phyloP scores from a whole-genome alignment of 176 grass and related monocot genomes.

The Lolium multiflorum region DNA sequence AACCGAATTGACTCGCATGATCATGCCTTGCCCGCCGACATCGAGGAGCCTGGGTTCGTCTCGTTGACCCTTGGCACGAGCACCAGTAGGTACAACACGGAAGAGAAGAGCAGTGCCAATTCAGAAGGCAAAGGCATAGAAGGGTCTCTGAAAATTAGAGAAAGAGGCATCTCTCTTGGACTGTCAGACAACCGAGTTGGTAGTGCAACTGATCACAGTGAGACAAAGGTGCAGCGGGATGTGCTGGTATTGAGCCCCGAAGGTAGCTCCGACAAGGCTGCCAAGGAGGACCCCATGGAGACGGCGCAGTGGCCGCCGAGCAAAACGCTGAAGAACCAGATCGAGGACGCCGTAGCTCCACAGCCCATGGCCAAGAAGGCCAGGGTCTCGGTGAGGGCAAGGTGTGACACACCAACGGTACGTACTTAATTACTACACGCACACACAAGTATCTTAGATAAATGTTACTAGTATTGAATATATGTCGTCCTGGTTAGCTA shows the following conservation, averaged over 20 bases:
- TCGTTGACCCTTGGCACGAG: slow-evolving; percentile 61
- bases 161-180: slow-evolving; percentile 58
- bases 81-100: slow-evolving; percentile 45
- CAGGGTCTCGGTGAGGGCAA: slow-evolving; percentile 75
- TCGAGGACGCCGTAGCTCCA: slow-evolving; percentile 47
- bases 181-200: slow-evolving; percentile 48
- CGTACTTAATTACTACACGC: neutral
- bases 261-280: slow-evolving; percentile 53
- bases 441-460: neutral
- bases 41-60: slow-evolving; percentile 54
- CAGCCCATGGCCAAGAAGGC: slow-evolving; percentile 70
- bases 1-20: slow-evolving; percentile 8
- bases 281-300: slow-evolving; percentile 36
- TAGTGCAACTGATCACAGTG: slow-evolving; percentile 32
- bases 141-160: slow-evolving; percentile 32
- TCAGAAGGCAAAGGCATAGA: slow-evolving; percentile 32
- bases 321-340: slow-evolving; percentile 61
- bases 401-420: slow-evolving; percentile 83
- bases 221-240: slow-evolving; percentile 24
- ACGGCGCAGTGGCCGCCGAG: slow-evolving; percentile 46
- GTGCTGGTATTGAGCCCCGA: slow-evolving; percentile 63
- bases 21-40: neutral
- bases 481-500: neutral
- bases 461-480: neutral
- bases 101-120: slow-evolving; percentile 28